phyloP scores from a whole-genome alignment of 768 basidiomycete species.

The Coprinopsis cinerea region DNA sequence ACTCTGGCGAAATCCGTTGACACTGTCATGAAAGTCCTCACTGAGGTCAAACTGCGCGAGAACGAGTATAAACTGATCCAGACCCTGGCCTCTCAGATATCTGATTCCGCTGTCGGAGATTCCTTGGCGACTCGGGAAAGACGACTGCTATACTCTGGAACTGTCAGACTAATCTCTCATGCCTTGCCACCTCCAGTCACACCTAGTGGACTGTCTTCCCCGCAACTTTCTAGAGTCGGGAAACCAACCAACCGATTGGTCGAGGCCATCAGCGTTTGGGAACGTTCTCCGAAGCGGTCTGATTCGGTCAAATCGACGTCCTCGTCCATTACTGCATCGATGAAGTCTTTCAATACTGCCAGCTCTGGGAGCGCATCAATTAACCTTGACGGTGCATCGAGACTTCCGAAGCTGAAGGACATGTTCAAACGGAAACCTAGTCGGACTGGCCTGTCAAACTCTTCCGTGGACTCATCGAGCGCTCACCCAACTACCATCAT shows the following conservation, averaged over 20 bases:
- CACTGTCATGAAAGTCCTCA: conserved; percentile 68
- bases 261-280: conserved; percentile 41
- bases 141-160: conserved; percentile 65
- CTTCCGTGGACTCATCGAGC: not conserved
- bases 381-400: conserved; percentile 15
- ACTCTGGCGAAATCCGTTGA: conserved; percentile 63
- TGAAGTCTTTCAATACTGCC: conserved; percentile 7
- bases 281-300: conserved; percentile 28
- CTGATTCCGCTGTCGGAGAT: conserved; percentile 47
- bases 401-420: conserved; percentile 19
- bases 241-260: conserved; percentile 24
- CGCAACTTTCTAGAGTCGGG: not conserved
- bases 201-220: not conserved
- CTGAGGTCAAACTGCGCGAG: conserved; percentile 81
- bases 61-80: conserved; percentile 80
- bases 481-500: no score
- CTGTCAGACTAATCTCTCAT: conserved; percentile 36
- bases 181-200: not conserved
- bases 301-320: conserved; percentile 31
- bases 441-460: not conserved
- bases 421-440: conserved; percentile 8
- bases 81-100: conserved; percentile 49
- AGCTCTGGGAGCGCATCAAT: conserved; percentile 8
- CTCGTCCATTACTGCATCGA: conserved; percentile 15
- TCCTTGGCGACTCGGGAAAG: conserved; percentile 68